Evolutionary conservation across 164 flowering plant species (phyloP), one percentile per base, ranked within the genome.

Genomic region (Vitis labrusca): DNA sequence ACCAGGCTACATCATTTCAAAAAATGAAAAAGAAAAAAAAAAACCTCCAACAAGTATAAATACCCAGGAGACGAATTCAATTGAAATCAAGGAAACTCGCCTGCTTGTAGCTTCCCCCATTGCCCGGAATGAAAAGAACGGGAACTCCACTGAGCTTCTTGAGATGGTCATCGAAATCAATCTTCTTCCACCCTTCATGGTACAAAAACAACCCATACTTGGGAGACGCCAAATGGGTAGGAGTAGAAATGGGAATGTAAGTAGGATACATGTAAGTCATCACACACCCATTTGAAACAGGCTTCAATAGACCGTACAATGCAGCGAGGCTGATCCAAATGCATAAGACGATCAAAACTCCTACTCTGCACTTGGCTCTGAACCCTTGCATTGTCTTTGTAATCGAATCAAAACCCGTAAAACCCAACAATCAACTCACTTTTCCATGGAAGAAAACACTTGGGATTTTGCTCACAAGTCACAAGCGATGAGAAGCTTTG

Each of bases 211-310:
- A 61, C 6, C 91, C 97, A 63, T 93, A 93, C 74, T 84, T 91
- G 1, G 73, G 70, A 11, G 87, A 69, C 3, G 91, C 78, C n/a
- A 74, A 75, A 64, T 87, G 85, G 7, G 58, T 69, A 1, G 86
- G 81, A 0, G 80, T 59, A 3, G 97, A 73, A 9, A 95, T 79
- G 0, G 99, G 99, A 50, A 96, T 83, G 70, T 96, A 96, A 0
- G 91, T 93, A 0, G 99, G 99, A 74, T 93, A 92, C 98, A 96
- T 96, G 70, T 96, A 96, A 0, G 98, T 96, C 99, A 96, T 96
- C 4, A 68, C 68, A 79, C 99, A 96, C 2, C 97, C 97, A 81
- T 89, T 91, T 0, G 89, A 76, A 55, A 87, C 72, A 5, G 98
- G 97, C 64, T 77, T 90, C 48, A 90, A 48, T 75, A 95, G 72